phyloP scores from a whole-genome alignment of 1,284 basidiomycete species.

The Ceratorhiza oryzae-sativae region DNA sequence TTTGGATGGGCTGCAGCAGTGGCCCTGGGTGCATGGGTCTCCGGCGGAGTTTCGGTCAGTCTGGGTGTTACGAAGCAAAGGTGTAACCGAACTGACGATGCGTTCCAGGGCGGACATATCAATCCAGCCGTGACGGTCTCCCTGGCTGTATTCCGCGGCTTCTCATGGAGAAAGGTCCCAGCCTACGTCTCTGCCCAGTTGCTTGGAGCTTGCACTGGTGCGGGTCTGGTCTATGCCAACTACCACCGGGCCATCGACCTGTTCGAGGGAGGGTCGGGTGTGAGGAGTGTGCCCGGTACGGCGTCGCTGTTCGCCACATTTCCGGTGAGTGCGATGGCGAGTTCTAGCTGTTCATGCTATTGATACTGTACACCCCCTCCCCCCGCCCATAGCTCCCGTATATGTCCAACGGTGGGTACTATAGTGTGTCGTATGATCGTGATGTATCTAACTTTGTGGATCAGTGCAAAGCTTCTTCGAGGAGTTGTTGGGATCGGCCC shows the following conservation, averaged over 20 bases:
- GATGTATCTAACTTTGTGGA: neutral
- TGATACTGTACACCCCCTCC: neutral
- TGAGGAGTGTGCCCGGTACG: conserved; percentile 67
- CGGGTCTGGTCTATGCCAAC: conserved; percentile 72
- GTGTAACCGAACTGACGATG: neutral
- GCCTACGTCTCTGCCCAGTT: conserved; percentile 72
- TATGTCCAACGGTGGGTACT: neutral
- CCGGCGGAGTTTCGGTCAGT: conserved; percentile 61
- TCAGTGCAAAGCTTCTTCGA: conserved; percentile 38
- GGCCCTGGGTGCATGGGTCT: conserved; percentile 72
- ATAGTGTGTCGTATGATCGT: neutral
- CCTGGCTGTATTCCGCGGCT: conserved; percentile 69
- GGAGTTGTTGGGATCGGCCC: conserved; percentile 64
- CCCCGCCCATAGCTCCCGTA: neutral
- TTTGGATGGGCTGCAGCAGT: conserved; percentile 72
- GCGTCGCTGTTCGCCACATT: conserved; percentile 69
- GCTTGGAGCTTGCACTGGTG: conserved; percentile 71
- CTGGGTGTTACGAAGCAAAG: neutral
- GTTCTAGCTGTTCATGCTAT: neutral
- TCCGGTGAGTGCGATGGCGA: conserved; percentile 56
- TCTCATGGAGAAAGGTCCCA: conserved; percentile 76
- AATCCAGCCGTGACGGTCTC: conserved; percentile 79
- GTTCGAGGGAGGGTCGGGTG: conserved; percentile 63
- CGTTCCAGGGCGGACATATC: conserved; percentile 68
- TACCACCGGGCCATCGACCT: conserved; percentile 74